These are phyloP conservation scores for Cytospora paraplurivora DNA, from an alignment of 2,329 filamentous ascomycete species.

Conservation along the genomic window DNA sequence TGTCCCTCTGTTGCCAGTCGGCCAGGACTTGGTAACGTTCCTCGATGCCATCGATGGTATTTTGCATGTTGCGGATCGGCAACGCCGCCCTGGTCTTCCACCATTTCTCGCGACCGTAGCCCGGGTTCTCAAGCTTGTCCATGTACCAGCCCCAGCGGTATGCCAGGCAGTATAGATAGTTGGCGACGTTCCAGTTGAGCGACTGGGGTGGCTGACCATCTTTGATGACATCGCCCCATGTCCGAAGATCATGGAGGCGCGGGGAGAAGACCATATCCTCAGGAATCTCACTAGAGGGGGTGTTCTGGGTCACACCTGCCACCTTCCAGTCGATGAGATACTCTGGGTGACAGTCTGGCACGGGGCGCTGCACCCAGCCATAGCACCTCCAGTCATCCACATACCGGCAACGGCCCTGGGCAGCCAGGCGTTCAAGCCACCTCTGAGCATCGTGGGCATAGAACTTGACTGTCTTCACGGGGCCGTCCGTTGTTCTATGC, in stretches of 20 bases:
- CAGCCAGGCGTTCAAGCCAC: conserved; percentile 37
- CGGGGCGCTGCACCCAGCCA: conserved; percentile 35
- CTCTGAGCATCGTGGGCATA: conserved; percentile 36
- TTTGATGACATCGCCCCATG: conserved; percentile 19
- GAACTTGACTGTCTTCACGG: conserved; percentile 34
- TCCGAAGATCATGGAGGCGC: conserved; percentile 20
- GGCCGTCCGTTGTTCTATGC: conserved; percentile 33
- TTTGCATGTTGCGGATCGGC: conserved; percentile 7
- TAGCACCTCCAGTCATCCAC: conserved; percentile 31
- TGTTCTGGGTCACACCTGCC: not conserved
- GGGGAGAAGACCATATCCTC: conserved; percentile 19
- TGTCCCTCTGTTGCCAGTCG: conserved; percentile 27
- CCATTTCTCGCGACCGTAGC: not conserved
- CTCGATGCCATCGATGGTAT: not conserved
- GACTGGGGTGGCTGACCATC: not conserved
- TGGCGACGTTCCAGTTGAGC: conserved; percentile 1
- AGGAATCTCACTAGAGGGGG: not conserved
- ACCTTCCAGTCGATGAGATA: conserved; percentile 35
- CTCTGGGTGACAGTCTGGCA: conserved; percentile 37
- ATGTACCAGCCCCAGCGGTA: conserved; percentile 23
- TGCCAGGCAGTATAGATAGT: conserved; percentile 23
- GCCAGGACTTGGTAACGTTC: not conserved
- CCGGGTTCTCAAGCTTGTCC: conserved; percentile 8
- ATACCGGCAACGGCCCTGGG: conserved; percentile 34
- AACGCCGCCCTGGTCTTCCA: conserved; percentile 4